phyloP scores from a whole-genome alignment of 2,329 filamentous ascomycete genomes.

The Cytospora mali region DNA sequence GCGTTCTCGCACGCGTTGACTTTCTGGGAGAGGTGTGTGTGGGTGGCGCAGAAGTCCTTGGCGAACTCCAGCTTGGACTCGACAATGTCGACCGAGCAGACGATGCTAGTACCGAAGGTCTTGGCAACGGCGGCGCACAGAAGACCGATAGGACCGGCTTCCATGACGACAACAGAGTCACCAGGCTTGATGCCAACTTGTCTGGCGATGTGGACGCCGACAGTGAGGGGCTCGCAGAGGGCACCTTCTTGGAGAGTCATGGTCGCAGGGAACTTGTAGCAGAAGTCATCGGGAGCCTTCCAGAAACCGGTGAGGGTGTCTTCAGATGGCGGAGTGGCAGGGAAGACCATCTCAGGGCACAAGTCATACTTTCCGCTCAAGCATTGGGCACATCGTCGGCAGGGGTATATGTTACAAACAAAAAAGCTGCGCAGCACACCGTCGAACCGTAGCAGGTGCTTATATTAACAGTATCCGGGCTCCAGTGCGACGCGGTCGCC shows the following conservation, averaged over 20 bases:
- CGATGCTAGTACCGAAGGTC: conserved; percentile 46
- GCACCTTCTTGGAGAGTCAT: conserved; percentile 55
- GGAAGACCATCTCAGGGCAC: conserved; percentile 49
- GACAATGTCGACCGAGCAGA: no score
- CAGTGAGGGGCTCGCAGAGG: conserved; percentile 54
- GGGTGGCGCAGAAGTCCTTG: conserved; percentile 38
- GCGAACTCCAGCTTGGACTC: conserved; percentile 52
- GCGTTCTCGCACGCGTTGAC: no score
- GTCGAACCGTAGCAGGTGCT: no score
- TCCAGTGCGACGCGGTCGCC: no score
- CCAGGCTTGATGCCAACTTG: conserved; percentile 43
- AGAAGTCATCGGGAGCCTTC: conserved; percentile 48
- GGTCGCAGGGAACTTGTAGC: conserved; percentile 47
- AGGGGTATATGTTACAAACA: no score
- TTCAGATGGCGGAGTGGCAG: conserved; percentile 52
- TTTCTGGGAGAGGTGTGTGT: no score
- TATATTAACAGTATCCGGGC: no score
- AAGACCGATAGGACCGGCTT: conserved; percentile 53
- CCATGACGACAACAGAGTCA: conserved; percentile 51
- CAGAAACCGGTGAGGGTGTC: conserved; percentile 55
- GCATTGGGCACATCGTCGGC: conserved; percentile 43
- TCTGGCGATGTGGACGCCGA: conserved; percentile 51
- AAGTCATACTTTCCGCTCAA: conserved; percentile 45
- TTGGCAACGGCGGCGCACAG: conserved; percentile 50
- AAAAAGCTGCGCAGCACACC: no score